Evolutionary conservation across 768 basidiomycete species (phyloP).

Genomic region (Termitomyces sp.): DNA sequence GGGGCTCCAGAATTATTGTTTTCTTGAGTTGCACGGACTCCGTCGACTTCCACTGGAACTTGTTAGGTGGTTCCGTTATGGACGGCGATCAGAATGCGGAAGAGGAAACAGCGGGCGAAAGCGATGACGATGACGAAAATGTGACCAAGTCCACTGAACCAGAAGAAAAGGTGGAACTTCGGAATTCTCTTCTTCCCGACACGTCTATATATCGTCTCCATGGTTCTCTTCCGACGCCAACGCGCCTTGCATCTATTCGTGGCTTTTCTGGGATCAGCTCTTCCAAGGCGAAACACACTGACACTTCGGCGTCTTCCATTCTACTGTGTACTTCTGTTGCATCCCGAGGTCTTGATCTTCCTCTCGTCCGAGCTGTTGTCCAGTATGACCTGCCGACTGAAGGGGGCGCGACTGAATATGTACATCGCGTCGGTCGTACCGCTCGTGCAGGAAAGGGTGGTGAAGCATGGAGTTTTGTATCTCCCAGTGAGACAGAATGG

Average conservation of each 20-base stretch:
- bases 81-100: slow-evolving; percentile 27
- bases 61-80: slow-evolving; percentile 74
- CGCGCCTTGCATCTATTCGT: slow-evolving; percentile 77
- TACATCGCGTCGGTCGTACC: slow-evolving; percentile 95
- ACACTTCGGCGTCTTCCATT: slow-evolving; percentile 45
- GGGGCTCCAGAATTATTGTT: slow-evolving; percentile 78
- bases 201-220: slow-evolving; percentile 86
- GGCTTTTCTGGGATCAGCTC: slow-evolving; percentile 58
- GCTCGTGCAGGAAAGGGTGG: slow-evolving; percentile 95
- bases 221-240: slow-evolving; percentile 80
- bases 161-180: slow-evolving; percentile 47
- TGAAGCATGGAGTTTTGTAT: slow-evolving; percentile 91
- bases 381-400: slow-evolving; percentile 98
- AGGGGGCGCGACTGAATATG: slow-evolving; percentile 92
- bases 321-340: slow-evolving; percentile 96
- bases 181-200: slow-evolving; percentile 75
- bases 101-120: slow-evolving; percentile 17
- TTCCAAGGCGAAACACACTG: slow-evolving; percentile 20
- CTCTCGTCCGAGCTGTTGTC: slow-evolving; percentile 88
- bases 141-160: slow-evolving; percentile 16
- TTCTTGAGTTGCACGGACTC: slow-evolving; percentile 98
- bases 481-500: slow-evolving; percentile 86
- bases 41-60: slow-evolving; percentile 93
- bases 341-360: slow-evolving; percentile 95
- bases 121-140: slow-evolving; percentile 18